These are phyloP conservation scores for Xanthoceras sorbifolium DNA, from an alignment of 345 rosid genomes.

Conservation along the genomic window DNA sequence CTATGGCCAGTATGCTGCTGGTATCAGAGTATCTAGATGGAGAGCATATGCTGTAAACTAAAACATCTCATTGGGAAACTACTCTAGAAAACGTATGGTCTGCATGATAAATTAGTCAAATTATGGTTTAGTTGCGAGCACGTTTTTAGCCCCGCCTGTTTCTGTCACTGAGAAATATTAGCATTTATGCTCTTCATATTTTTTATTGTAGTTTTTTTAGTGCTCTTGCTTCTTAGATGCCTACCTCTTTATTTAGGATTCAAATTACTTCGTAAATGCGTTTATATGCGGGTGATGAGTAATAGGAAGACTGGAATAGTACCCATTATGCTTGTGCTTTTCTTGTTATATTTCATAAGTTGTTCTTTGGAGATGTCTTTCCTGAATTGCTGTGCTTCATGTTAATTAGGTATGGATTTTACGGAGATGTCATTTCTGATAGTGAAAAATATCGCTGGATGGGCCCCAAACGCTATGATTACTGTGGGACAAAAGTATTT, in stretches of 20 bases:
- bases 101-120: neutral
- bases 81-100: neutral
- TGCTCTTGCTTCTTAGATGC: neutral
- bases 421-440: slow-evolving; percentile 92
- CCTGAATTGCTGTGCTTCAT: slow-evolving; percentile 10
- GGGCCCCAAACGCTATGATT: slow-evolving; percentile 97
- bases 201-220: neutral
- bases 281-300: slow-evolving; percentile 4
- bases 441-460: slow-evolving; percentile 97
- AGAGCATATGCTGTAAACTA: neutral
- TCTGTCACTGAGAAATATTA: neutral
- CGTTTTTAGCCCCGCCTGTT: neutral
- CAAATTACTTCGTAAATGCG: neutral
- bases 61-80: neutral
- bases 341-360: neutral
- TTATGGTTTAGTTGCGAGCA: neutral
- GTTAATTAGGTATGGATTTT: slow-evolving; percentile 78
- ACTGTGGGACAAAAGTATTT: slow-evolving; percentile 92
- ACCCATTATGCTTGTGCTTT: neutral
- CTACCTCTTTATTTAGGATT: slow-evolving; percentile 1
- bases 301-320: neutral
- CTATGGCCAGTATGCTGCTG: neutral
- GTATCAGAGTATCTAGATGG: neutral
- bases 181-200: neutral
- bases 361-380: slow-evolving; percentile 6